Conservation (phyloP, 2,329 filamentous ascomycete species). For the Colletotrichum horii region DNA sequence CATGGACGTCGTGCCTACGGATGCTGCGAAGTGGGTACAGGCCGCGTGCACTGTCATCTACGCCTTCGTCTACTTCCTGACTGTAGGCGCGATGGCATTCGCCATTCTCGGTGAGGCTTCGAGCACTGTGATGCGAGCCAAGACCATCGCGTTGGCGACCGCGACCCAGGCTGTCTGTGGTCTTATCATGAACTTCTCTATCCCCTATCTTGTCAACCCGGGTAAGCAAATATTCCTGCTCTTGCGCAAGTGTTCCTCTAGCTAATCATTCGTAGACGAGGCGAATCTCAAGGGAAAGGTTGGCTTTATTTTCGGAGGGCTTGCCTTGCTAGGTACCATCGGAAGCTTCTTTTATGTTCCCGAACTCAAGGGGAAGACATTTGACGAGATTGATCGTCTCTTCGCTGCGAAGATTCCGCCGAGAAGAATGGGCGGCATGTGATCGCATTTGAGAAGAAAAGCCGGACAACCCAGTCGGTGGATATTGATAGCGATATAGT, state of each 20-base stretch:
- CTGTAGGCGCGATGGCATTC: constrained; percentile 40
- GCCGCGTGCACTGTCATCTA: constrained; percentile 52
- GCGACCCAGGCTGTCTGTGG: constrained; percentile 44
- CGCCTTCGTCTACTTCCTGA: constrained; percentile 39
- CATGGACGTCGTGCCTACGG: constrained; percentile 47
- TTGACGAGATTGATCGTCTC: constrained; percentile 30
- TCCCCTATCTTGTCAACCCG: constrained; percentile 30
- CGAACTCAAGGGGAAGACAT: constrained; percentile 27
- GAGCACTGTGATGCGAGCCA: constrained; percentile 47
- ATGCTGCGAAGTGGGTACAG: constrained; percentile 48
- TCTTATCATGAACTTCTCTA: constrained; percentile 31
- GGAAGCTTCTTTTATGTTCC: constrained; percentile 26
- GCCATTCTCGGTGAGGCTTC: constrained; percentile 59
- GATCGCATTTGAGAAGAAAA: background rate
- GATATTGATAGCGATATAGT: background rate
- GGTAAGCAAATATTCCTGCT: accelerated
- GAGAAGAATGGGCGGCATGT: constrained; percentile 2
- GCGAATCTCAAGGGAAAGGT: constrained; percentile 37
- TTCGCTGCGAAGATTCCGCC: constrained; percentile 26
- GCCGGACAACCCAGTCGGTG: accelerated
- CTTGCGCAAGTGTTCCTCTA: no score
- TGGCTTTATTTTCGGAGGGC: constrained; percentile 25
- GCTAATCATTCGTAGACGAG: constrained; percentile 9
- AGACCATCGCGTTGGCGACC: constrained; percentile 49
- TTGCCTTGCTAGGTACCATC: constrained; percentile 22